phyloP scores from a whole-genome alignment of 169 alveolate genomes.

The Cryptosporidium sp. region DNA sequence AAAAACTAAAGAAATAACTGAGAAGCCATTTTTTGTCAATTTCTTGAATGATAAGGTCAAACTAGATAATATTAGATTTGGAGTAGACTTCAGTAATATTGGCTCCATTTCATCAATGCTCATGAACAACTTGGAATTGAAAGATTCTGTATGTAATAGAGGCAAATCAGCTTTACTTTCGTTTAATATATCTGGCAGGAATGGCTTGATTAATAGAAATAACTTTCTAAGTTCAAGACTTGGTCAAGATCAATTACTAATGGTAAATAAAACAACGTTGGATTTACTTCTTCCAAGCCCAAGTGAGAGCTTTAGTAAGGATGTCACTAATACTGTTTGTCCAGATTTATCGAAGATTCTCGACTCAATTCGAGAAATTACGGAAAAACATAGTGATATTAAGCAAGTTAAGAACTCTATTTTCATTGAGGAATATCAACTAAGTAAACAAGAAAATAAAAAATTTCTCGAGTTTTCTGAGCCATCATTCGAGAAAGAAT shows the following conservation, averaged over 20 bases:
- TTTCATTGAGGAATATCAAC: neutral
- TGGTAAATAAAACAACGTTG: conserved; percentile 6
- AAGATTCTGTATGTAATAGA: neutral
- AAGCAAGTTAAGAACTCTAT: neutral
- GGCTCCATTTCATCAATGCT: conserved; percentile 63
- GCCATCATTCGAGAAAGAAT: neutral
- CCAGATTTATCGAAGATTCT: conserved; percentile 3
- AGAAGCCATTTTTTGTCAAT: conserved; percentile 36
- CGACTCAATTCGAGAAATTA: conserved; percentile 19
- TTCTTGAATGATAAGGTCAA: conserved; percentile 25
- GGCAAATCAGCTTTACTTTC: conserved; percentile 22
- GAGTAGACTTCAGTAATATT: conserved; percentile 12
- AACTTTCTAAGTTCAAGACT: neutral
- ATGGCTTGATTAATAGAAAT: neutral
- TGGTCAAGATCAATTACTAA: neutral
- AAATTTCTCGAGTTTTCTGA: neutral
- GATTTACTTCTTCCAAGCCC: neutral
- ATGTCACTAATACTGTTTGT: neutral
- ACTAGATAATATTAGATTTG: conserved; percentile 17
- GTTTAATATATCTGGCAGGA: conserved; percentile 33
- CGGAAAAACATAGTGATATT: neutral
- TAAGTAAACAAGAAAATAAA: neutral
- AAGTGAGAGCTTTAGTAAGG: neutral
- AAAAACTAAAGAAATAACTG: conserved; percentile 13
- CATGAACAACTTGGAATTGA: conserved; percentile 47